Conservation (phyloP, 495 filamentous ascomycete genomes). For the Neurospora tetrasperma region DNA sequence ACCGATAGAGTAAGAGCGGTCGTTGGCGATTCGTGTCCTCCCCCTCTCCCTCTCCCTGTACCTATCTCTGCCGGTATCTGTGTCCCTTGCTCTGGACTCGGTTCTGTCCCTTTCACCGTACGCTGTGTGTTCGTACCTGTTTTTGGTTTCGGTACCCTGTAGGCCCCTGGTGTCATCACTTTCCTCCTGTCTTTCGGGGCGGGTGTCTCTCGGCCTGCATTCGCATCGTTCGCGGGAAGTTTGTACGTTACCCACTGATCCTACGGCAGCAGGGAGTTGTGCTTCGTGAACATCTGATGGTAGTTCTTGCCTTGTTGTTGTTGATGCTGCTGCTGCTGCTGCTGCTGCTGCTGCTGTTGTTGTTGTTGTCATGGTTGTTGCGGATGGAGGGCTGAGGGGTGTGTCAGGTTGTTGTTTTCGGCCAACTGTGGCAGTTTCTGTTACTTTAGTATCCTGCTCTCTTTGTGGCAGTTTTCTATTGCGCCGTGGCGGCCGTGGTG, state of each 20-base stretch:
- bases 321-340: too few species aligned
- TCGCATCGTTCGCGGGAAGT: not conserved
- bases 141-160: not conserved
- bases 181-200: not conserved
- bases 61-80: not conserved
- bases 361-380: not conserved
- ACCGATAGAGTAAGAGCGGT: not conserved
- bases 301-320: not conserved
- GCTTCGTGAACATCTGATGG: not conserved
- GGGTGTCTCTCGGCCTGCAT: not conserved
- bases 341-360: not conserved
- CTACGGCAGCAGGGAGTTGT: not conserved
- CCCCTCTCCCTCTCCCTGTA: not conserved
- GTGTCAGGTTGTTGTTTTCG: not conserved
- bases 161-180: not conserved
- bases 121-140: not conserved
- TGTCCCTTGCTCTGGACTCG: not conserved
- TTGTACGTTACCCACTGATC: not conserved
- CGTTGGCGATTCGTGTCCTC: not conserved
- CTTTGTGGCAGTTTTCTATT: not conserved
- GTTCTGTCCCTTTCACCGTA: not conserved
- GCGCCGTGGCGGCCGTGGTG: too few species aligned
- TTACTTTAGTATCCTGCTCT: not conserved
- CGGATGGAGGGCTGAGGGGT: not conserved
- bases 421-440: not conserved